Conservation (phyloP, 441 rosid genomes). For the Gossypium schwendimanii region DNA sequence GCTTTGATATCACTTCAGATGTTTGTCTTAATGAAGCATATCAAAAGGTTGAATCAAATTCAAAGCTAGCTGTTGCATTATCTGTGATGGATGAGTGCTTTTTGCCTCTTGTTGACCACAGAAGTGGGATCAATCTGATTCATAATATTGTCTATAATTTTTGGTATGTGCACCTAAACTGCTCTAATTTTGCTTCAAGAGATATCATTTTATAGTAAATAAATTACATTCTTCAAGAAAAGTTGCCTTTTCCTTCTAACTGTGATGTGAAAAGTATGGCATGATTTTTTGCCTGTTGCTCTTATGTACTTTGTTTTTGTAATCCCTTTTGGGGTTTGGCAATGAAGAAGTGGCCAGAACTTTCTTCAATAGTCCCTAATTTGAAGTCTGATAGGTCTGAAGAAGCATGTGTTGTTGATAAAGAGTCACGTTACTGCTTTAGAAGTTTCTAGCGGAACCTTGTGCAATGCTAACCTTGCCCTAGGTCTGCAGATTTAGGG, state of each 20-base stretch:
- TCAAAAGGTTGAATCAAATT: slow-evolving; percentile 65
- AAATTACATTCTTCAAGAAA: slow-evolving; percentile 1
- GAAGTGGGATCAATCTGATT: slow-evolving; percentile 81
- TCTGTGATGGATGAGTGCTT: slow-evolving; percentile 92
- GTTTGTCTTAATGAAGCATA: slow-evolving; percentile 38
- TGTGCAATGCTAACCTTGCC: not conserved
- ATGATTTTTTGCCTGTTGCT: not conserved
- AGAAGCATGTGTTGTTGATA: not conserved
- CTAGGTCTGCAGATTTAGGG: not conserved
- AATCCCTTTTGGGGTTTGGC: not conserved
- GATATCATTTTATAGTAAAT: not conserved
- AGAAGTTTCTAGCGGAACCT: not conserved
- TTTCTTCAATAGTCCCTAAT: not conserved
- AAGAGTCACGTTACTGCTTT: not conserved
- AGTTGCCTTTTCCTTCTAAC: not conserved
- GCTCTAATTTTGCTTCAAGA: slow-evolving; percentile 7
- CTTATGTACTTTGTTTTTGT: not conserved
- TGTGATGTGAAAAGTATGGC: slow-evolving; percentile 20
- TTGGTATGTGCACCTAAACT: slow-evolving; percentile 45
- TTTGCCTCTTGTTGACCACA: slow-evolving; percentile 72
- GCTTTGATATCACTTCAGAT: slow-evolving; percentile 54
- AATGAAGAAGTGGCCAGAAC: not conserved
- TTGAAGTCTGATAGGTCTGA: not conserved
- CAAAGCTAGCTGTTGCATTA: slow-evolving; percentile 86
- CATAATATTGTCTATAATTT: slow-evolving; percentile 77